Evolutionary conservation across 371 early-diverging fungal genomes (phyloP), one percentile per base, ranked within the genome.

Genomic region (Mucor plumbeus): DNA sequence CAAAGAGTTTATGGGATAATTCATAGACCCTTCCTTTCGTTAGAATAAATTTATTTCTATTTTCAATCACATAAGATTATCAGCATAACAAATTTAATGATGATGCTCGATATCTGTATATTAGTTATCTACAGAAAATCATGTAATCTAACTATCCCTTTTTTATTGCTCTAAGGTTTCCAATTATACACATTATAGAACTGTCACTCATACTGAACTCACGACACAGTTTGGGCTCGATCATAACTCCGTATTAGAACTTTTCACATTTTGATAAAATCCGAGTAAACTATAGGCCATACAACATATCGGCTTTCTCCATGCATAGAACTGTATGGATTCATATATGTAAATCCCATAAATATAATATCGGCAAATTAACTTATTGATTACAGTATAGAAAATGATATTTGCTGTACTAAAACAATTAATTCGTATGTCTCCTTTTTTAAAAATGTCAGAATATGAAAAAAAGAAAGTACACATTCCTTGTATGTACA

Each of bases 41-140:
- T 31, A 13, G 13, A 21, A 31, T 53, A 53, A 53, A 53, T 53
- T 53, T 26, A 53, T 53, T 31, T 14, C 53, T 53, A 10, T 13
- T 53, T 53, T 53, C 53, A 53, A 53, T 53, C 31, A 53, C 53
- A 31, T 53, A 53, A 53, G 17, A 13, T 38, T 38, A 38, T 38
- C 11, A 1, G 38, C 38, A 9, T 5, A 7, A 38, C 5, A 11
- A 38, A 11, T 4, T 38, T 38, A 7, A 38, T 26, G 44, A 47
- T 19, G 19, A n/a, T 8, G 10, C 47, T 47, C 47, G 47, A 19
- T 47, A 19, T 17, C 17, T 26, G 19, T 19, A 8, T 47, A 15
- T 0, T 47, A 26, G 1, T 26, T 3, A 14, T 14, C 26, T 53
- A 31, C 53, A 53, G 31, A 53, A 14, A 31, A 53, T 11, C 53